Conservation (phyloP, 768 basidiomycete species). For the Russula olivacea region DNA sequence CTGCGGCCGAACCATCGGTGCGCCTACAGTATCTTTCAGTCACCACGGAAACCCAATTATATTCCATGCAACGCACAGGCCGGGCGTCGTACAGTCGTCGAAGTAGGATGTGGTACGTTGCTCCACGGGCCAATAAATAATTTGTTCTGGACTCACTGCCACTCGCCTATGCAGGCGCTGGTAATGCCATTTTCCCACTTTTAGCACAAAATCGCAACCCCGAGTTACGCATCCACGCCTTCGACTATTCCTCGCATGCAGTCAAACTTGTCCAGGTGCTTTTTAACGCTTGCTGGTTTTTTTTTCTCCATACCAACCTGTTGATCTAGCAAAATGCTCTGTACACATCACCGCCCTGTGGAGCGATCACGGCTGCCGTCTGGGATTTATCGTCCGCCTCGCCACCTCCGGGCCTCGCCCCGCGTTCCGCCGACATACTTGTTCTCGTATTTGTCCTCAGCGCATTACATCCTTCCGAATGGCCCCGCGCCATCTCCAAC, state of each 20-base stretch:
- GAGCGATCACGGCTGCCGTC: slow-evolving; percentile 70
- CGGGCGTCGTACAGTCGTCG: slow-evolving; percentile 69
- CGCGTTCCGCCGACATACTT: slow-evolving; percentile 75
- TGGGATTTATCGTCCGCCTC: slow-evolving; percentile 81
- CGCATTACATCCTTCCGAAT: slow-evolving; percentile 90
- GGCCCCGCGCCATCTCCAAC: slow-evolving; percentile 77
- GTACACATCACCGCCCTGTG: slow-evolving; percentile 60
- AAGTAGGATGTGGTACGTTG: slow-evolving; percentile 82
- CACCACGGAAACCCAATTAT: slow-evolving; percentile 1
- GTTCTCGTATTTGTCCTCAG: slow-evolving; percentile 93
- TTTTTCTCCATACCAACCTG: background rate
- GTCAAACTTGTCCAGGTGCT: slow-evolving; percentile 82
- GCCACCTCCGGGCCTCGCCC: slow-evolving; percentile 58
- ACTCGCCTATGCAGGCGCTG: slow-evolving; percentile 56
- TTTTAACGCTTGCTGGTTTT: background rate
- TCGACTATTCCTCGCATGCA: slow-evolving; percentile 87
- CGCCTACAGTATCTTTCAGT: background rate
- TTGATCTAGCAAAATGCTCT: slow-evolving; percentile 56
- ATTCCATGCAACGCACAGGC: slow-evolving; percentile 44
- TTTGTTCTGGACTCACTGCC: background rate
- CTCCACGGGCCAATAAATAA: background rate
- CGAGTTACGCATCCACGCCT: slow-evolving; percentile 64
- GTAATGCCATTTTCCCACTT: slow-evolving; percentile 91
- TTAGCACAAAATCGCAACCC: slow-evolving; percentile 81
- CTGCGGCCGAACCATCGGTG: slow-evolving; percentile 45